Base-by-base conservation (phyloP, 2,329 filamentous ascomycete species). In the Hortaea sp. region DNA sequence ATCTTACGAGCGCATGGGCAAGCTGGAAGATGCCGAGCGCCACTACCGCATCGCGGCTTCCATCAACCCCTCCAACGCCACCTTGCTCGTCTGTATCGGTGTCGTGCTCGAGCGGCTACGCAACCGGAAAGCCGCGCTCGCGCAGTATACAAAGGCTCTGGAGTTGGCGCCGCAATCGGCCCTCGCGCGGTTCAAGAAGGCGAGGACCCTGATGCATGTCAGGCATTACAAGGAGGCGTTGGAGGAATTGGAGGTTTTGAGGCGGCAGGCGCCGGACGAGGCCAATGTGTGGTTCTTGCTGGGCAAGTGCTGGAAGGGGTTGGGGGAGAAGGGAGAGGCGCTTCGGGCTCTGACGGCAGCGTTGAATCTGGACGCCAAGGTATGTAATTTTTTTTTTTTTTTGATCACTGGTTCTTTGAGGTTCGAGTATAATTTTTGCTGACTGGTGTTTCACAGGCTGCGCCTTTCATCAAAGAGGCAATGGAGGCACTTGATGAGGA, bases 221-320 rank as follows among this genome's bases (percentile, higher is more conserved):
- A 54, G 81, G 73, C 66, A 75, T 29, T 71, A 85, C 40, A 75
- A 85, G 32, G 75, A 81, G 41, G 92, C 92, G 0, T 76, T 94
- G 53, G 76, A 77, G 28, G 92, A 98, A 63, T 72, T 98, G 45
- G 81, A 88, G 65, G 77, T 89, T n/a, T 69, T 98, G 49, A 92
- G 94, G 62, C 87, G 94, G 56, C 75, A 94, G 51, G 89, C 88
- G 5, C 90, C 92, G 0, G 89, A 98, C 60, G 90, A 97, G 65
- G 87, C 90, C 4, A 94, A 89, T 59, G 89, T 98, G 34, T 92
- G 95, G 69, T 98, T 95, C 70, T 72, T 95, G 52, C 79, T 98
- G 35, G 94, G 89, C 13, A 86, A 87, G 62, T 76, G 79, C 48
- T 79, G 78, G 64, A 82, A 81, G 64, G 74, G 71, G 55, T 55